A percentile compares a stretch with the other conserved stretches of the same genome.
phyloP scores from a whole-genome alignment of 371 early-diverging fungal genomes.

The Aphelidium insulamus region DNA sequence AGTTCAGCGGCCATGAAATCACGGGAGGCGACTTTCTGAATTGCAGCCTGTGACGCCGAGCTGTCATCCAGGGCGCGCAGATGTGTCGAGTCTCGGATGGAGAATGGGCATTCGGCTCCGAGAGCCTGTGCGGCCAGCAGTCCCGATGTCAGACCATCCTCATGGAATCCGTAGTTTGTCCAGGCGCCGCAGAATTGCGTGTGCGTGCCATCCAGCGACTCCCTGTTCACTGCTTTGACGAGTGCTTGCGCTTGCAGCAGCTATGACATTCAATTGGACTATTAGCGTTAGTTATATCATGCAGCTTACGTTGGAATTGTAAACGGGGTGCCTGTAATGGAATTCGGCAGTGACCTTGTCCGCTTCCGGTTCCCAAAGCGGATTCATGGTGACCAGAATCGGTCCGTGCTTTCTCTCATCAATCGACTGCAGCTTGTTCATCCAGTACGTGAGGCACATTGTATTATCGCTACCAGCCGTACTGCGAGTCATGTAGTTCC shows the following conservation, averaged over 20 bases:
- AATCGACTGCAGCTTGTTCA: slow-evolving; percentile 30
- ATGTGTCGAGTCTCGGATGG: no score
- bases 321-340: slow-evolving; percentile 24
- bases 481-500: slow-evolving; percentile 28
- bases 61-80: no score
- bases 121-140: slow-evolving; percentile 19
- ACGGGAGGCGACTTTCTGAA: no score
- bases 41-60: no score
- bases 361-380: slow-evolving; percentile 16
- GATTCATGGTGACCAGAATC: slow-evolving; percentile 32
- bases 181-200: slow-evolving; percentile 27
- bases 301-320: slow-evolving; percentile 8
- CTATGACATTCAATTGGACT: slow-evolving; percentile 4
- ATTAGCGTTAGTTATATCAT: background rate
- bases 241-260: slow-evolving; percentile 6
- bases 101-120: slow-evolving; percentile 27
- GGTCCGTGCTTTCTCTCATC: slow-evolving; percentile 14
- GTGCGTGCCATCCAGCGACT: slow-evolving; percentile 1
- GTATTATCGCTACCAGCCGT: background rate
- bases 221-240: background rate
- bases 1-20: no score
- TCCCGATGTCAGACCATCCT: slow-evolving; percentile 31
- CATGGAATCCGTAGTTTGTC: slow-evolving; percentile 39
- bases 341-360: slow-evolving; percentile 12
- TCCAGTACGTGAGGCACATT: slow-evolving; percentile 32